Base-by-base conservation (phyloP, 2,329 filamentous ascomycete genomes). In the Epichloe bromicola region DNA sequence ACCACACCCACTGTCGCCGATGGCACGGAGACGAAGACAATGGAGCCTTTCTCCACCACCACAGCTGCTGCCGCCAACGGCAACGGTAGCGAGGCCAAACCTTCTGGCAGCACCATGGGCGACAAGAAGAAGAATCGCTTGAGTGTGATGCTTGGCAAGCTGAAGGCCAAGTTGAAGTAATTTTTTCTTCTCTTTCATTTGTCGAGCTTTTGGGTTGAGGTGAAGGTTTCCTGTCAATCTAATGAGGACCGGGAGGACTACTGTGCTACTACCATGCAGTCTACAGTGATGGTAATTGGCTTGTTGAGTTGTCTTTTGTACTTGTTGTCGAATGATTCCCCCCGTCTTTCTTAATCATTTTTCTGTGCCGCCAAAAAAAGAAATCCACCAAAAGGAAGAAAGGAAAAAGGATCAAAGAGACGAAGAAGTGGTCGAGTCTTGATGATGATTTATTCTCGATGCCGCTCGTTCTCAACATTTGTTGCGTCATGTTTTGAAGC, bases 91-190 rank as follows among this genome's bases (percentile, higher is more conserved):
- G 47, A 48, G 14, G 46, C 51, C 50, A 61, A 60, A 56, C 46
- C 61, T 19, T 52, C 53, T 11, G 58, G 54, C 15, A 23, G 65
- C 15, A 55, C 64, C 50, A 67, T 70, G 15, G 74, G 79, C 48
- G 80, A 79, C 70, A 85, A 84, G 73, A 83, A 82, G 74, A 82
- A 81, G 72, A 73, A 78, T 65, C 74, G 82, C 50, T 59, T 83
- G 53, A 85, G 81, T 66, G 68, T 74, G 49, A 76, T 85, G 59
- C 78, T 86, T 62, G 70, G 67, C 66, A 79, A 76, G 69, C 60
- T 79, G 60, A 75, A 74, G 67, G 62, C 68, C 58, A 79, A 69
- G 66, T 57, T 70, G 51, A 62, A 64, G 45, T 62, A 65, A 37
- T 36, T n/a, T 17, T 4, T 4, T 15, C 26, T 20, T 1, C 43